Evolutionary conservation across 306 rosid genomes (phyloP), one percentile per base, ranked within the genome.

Genomic region (Corylus avellana): DNA sequence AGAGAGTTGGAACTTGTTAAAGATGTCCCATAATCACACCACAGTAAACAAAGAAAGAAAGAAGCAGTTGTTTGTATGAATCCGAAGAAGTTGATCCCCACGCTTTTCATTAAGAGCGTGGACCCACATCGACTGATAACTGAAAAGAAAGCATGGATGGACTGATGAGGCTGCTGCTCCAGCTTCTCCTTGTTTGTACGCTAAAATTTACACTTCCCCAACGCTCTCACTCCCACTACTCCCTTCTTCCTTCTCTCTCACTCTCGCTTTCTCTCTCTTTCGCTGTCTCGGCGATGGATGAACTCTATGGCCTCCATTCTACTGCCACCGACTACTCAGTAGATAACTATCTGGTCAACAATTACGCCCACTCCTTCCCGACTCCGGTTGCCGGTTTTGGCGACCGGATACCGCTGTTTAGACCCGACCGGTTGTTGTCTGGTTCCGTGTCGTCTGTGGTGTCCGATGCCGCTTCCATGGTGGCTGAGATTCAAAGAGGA

Each of bases 201-300:
- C 86, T 54, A 75, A 84, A 78, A 49, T 12, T 68, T 55, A 62
- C 86, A 8, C 82, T 84, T 79, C 78, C 83, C 86, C 70, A 74
- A 49, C 17, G 56, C 10, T 49, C 53, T 8, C 9, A 49, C 12
- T 18, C 7, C 54, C 71, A 49, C 20, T 25, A 27, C 35, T 53
- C 8, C 47, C 46, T 59, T 35, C 27, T 32, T 32, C 35, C 1
- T 1, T 32, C 35, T 32, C 35, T 32, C 35, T 32, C 35, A n/a
- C n/a, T 32, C 35, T 32, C 35, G 2, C 35, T 32, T 2, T 32
- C 35, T 32, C 2, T 32, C 35, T 32, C 35, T 32, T 32, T 32
- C 35, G 35, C 35, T 32, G 35, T 32, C 32, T 20, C 71, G 22
- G 62, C 72, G 14, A 88, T 90, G 92, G 91, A 88, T 69, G 82